Percentiles rank a stretch among this genome's conserved stretches.
Conservation (phyloP, 331 rosid genomes). For the Prunus yedoensis region DNA sequence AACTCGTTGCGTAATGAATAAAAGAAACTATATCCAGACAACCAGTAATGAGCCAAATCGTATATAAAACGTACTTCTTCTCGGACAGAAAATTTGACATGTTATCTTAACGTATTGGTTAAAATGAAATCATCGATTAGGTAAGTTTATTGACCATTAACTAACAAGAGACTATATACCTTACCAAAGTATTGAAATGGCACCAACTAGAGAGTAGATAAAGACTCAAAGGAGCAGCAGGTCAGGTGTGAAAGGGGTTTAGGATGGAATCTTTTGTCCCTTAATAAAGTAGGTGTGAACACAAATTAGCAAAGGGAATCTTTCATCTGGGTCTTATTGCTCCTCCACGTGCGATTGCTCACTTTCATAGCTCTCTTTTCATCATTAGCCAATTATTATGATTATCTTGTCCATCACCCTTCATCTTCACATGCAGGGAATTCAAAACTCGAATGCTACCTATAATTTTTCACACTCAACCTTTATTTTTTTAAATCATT, state of each 20-base stretch:
- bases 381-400: slow-evolving; percentile 23
- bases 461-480: no score
- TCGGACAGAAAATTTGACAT: no score
- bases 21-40: no score
- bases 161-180: no score
- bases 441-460: background rate
- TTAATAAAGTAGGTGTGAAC: slow-evolving; percentile 47
- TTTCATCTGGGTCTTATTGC: slow-evolving; percentile 15
- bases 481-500: no score
- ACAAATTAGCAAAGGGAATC: slow-evolving; percentile 43
- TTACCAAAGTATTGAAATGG: background rate
- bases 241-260: slow-evolving; percentile 45
- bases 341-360: slow-evolving; percentile 29
- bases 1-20: no score
- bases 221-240: background rate
- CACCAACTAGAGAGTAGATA: background rate
- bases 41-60: no score
- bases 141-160: no score
- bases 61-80: no score
- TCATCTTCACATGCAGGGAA: background rate
- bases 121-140: no score
- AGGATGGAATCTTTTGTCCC: slow-evolving; percentile 14
- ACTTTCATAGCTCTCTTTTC: background rate
- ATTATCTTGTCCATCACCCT: background rate
- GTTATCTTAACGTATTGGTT: no score